Base-by-base conservation (phyloP, 768 basidiomycete genomes). In the Termitomyces heimii region DNA sequence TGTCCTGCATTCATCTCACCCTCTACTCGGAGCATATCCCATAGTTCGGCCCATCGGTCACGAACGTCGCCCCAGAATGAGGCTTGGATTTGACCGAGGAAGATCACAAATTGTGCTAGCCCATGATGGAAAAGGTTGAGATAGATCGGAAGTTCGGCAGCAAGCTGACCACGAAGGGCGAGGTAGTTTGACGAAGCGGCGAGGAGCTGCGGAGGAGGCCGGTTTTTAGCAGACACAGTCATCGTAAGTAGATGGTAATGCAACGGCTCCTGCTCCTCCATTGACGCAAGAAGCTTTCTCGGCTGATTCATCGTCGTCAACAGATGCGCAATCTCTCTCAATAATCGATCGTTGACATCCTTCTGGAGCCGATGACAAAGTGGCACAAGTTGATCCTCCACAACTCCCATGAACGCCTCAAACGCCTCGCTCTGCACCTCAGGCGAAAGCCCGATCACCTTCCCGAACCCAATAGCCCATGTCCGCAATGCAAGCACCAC, bases 121-220 rank as follows among this genome's bases (percentile, higher is more conserved):
- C 88, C 89, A n/a, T 70, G 72, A 59, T 88, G 78, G 55, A 92
- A 68, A 18, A 85, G 73, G 5, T 58, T 60, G 18, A 91, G 69
- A 63, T 88, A 86, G 1, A 71, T 66, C 0, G 92, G 92, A 4
- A 94, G 78, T 60, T 94, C 92, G 0, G 78, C 73, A 0, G 79
- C 79, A 6, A 94, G 77, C 60, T 92, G 87, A 0, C 80, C 86
- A 5, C 88, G 80, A 5, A 94, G 77, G 0, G 89, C 90, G 22
- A 90, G 75, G 67, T 92, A 94, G 49, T 87, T 85, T 43, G 83
- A 81, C 1, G 88, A 90, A 6, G 89, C 88, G 24, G 86, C 83
- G 22, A 89, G 74, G 12, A 93, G 80, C 4, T 84, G 69, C 0
- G 82, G 73, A 1, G 88, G 80, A 0, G 89, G 89, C 3, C 88